phyloP scores from a whole-genome alignment of 2,329 filamentous ascomycete species.

The Raffaelea ambrosiae region DNA sequence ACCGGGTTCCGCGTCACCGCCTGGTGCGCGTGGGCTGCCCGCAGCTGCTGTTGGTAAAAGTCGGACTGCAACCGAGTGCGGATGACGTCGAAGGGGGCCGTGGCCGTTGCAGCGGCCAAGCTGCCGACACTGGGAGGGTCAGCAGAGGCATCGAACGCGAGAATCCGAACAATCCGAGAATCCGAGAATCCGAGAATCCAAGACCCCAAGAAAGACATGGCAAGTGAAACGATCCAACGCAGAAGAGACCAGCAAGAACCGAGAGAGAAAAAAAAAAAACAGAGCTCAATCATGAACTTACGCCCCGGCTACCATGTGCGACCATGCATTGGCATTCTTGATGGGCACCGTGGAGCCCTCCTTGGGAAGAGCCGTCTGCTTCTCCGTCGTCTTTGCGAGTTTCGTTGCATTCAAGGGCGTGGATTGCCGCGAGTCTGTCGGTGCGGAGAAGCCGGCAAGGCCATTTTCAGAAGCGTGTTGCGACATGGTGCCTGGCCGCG shows the following conservation, averaged over 20 bases:
- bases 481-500: conserved; percentile 6
- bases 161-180: too few species aligned
- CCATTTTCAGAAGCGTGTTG: conserved; percentile 4
- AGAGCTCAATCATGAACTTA: conserved; percentile 32
- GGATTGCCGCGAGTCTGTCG: conserved; percentile 1
- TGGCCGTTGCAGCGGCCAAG: conserved; percentile 88
- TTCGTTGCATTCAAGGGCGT: not conserved
- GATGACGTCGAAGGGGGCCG: conserved; percentile 85
- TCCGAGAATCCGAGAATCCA: not conserved
- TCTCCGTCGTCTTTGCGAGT: not conserved
- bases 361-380: not conserved
- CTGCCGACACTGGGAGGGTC: conserved; percentile 59
- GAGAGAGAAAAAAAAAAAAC: too few species aligned
- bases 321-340: conserved; percentile 64
- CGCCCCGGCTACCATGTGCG: conserved; percentile 87
- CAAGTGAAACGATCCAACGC: too few species aligned
- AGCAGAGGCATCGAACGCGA: too few species aligned
- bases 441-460: conserved; percentile 6
- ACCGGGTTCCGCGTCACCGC: conserved; percentile 47
- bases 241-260: too few species aligned
- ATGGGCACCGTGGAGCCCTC: conserved; percentile 20
- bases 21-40: conserved; percentile 56
- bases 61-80: conserved; percentile 92
- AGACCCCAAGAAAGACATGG: conserved; percentile 1
- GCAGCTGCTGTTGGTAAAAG: conserved; percentile 82